A percentile compares a stretch with the other conserved stretches of the same genome.
Conservation (phyloP, 2,329 filamentous ascomycete species). For the Xylaria digitata region DNA sequence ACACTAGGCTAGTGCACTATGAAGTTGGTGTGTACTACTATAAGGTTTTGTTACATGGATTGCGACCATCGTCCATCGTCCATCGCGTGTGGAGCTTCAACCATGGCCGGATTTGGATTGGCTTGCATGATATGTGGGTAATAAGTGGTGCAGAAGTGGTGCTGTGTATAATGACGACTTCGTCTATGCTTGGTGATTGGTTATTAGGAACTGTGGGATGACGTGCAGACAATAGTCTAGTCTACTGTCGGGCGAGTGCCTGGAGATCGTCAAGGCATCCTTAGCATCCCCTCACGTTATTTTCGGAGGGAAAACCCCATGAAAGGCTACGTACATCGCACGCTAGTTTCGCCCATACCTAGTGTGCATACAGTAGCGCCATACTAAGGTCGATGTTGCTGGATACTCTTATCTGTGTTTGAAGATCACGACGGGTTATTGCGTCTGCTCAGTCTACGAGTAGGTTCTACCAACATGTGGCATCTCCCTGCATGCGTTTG, state of each 20-base stretch:
- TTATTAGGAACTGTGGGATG: conserved; percentile 27
- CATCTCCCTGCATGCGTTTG: conserved; percentile 14
- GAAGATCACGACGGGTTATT: neutral
- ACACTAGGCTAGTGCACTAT: too few species aligned
- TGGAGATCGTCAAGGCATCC: conserved; percentile 11
- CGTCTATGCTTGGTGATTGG: conserved; percentile 18
- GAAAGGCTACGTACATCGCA: neutral
- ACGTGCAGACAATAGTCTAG: conserved; percentile 33
- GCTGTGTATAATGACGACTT: neutral
- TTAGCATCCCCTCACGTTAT: conserved; percentile 15
- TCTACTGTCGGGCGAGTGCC: conserved; percentile 14
- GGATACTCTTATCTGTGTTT: conserved; percentile 4
- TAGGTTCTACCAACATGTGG: neutral
- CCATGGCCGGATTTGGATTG: conserved; percentile 31
- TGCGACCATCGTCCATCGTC: neutral
- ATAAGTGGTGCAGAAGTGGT: neutral
- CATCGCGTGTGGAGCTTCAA: conserved; percentile 6
- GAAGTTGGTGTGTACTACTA: neutral
- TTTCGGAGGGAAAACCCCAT: conserved; percentile 10
- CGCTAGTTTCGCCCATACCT: too few species aligned
- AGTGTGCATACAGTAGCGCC: neutral
- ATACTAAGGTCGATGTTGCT: neutral
- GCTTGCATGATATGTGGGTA: conserved; percentile 26
- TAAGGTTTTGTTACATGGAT: neutral
- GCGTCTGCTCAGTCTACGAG: conserved; percentile 5